These are phyloP conservation scores for Penicillium crystallinum DNA, from an alignment of 495 filamentous ascomycete species.

Conservation along the genomic window DNA sequence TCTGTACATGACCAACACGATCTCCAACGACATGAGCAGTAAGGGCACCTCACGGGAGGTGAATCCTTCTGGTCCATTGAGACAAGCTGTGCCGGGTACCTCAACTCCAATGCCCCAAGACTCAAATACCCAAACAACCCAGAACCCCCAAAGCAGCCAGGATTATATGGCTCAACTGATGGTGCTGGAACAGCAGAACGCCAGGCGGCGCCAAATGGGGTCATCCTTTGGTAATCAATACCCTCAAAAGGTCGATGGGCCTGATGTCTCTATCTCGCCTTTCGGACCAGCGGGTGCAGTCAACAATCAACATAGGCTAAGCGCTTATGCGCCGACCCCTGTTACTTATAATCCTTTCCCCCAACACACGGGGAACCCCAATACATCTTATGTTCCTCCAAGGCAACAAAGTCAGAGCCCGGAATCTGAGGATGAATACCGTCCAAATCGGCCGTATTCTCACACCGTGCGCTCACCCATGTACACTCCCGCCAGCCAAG, in stretches of 20 bases:
- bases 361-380: not conserved
- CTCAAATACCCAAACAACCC: not conserved
- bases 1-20: slow-evolving; percentile 1
- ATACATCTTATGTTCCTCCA: no score
- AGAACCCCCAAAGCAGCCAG: not conserved
- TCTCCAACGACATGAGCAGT: not conserved
- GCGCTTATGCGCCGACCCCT: not conserved
- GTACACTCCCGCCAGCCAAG: not conserved
- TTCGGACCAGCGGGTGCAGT: not conserved
- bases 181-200: not conserved
- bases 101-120: not conserved
- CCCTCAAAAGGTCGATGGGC: not conserved
- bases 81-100: not conserved
- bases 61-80: not conserved
- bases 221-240: no score
- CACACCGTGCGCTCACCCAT: not conserved
- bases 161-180: not conserved
- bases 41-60: not conserved
- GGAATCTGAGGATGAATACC: not conserved
- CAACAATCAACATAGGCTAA: no score
- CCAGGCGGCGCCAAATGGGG: not conserved
- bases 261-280: not conserved
- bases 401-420: not conserved
- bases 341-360: not conserved
- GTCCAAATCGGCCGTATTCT: not conserved